Percentiles rank a stretch among this genome's conserved stretches.
phyloP scores from a whole-genome alignment of 179 eudicot genomes.

The Spergularia azorica region DNA sequence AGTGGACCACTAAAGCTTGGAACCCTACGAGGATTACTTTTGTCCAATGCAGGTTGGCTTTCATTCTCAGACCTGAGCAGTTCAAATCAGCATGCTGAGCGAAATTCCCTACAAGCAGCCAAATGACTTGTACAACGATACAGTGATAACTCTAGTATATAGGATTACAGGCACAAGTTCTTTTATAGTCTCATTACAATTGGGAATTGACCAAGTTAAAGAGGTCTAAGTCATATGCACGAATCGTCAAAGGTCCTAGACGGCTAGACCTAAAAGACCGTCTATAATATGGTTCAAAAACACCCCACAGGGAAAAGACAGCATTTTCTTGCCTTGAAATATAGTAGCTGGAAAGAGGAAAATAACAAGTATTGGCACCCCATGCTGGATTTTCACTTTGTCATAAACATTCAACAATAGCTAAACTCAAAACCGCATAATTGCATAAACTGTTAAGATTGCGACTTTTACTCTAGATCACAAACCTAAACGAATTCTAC shows the following conservation, averaged over 20 bases:
- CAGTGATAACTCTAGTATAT: not conserved
- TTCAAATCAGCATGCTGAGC: slow-evolving; percentile 18
- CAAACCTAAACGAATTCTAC: not conserved
- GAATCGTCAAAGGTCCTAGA: not conserved
- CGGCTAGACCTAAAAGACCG: not conserved
- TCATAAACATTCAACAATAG: slow-evolving; percentile 2
- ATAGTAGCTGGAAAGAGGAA: slow-evolving; percentile 6
- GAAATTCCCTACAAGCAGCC: not conserved
- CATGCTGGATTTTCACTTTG: not conserved
- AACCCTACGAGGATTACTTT: slow-evolving; percentile 54
- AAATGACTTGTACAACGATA: not conserved
- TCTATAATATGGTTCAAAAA: not conserved
- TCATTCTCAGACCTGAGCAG: slow-evolving; percentile 65
- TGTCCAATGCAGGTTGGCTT: slow-evolving; percentile 52
- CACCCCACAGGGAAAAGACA: not conserved
- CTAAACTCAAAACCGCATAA: not conserved
- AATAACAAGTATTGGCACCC: not conserved
- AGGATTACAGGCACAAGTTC: not conserved
- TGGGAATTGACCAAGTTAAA: not conserved
- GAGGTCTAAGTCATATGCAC: not conserved
- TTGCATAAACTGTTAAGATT: no score
- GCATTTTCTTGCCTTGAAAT: not conserved
- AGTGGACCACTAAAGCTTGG: slow-evolving; percentile 96
- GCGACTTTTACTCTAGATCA: no score
- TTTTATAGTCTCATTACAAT: not conserved